Base-by-base conservation (phyloP, 1,139 yeast species). In the Saccharomyces uvarum region DNA sequence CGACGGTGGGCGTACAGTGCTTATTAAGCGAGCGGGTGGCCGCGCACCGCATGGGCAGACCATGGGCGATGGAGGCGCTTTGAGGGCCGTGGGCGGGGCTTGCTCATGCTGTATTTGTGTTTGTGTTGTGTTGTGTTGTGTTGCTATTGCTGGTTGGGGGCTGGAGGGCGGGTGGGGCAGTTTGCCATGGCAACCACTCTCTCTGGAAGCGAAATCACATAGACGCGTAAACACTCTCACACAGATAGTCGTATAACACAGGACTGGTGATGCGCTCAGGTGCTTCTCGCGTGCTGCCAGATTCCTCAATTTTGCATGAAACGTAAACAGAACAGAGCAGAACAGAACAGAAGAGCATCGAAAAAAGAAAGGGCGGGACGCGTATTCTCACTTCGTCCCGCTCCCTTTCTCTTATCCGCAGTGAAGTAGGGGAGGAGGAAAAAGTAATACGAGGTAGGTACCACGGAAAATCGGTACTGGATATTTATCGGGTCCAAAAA, bases 121-220 rank as follows among this genome's bases (percentile, higher is more conserved):
- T 21, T 21, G 24, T 21, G 26, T 24, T 24, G 26, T n/a, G n/a
- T 5, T 21, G 24, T 21, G 21, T 19, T 19, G 21, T 21, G 26
- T 24, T 24, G 26, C 26, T 19, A 24, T 38, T 38, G 44, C n/a
- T 38, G 44, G 44, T 38, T 38, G 9, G 9, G 44, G 24, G 11
- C 21, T n/a, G 14, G 19, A 19, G 19, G 21, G 32, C 44, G 29
- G 24, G 44, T 26, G 38, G 38, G 16, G 24, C 42, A 13, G 27
- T 44, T 41, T 41, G 53, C 50, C 42, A 48, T 47, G 53, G 50
- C 28, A 38, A 26, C 53, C 32, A 38, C 44, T 38, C 13, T 38
- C 44, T 38, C 13, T 38, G 24, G 44, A 38, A 19, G 24, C n/a
- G 24, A 19, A 38, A 4, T 38, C 24, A 38, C 44, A 38, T 38